Conservation (phyloP, 139 green algal genomes). For the Penium margaritaceum region DNA sequence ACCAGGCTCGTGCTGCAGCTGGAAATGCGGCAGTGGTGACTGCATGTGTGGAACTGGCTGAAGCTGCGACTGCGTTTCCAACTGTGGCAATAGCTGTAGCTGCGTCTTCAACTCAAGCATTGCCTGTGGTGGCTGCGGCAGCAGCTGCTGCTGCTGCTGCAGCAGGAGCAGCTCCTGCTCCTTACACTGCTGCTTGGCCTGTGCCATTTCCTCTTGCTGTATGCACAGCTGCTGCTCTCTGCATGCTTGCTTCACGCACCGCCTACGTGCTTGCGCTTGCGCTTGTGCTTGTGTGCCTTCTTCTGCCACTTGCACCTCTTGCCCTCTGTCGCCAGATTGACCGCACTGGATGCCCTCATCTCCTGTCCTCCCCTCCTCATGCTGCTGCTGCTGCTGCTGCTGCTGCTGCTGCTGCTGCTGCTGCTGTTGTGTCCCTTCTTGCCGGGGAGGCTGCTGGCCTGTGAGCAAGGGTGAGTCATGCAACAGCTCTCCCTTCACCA, state of each 20-base stretch:
- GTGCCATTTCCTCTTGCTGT: background rate
- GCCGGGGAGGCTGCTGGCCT: too few species aligned
- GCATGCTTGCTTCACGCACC: background rate
- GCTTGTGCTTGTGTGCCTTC: background rate
- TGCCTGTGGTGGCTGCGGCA: background rate
- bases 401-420: background rate
- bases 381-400: slow-evolving; percentile 1
- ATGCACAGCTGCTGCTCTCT: background rate
- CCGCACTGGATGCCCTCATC: background rate
- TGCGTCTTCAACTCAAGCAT: background rate
- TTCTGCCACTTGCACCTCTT: background rate
- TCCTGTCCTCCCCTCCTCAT: background rate
- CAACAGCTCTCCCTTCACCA: background rate
- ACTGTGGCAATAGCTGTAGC: background rate
- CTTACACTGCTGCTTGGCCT: background rate
- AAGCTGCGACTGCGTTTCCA: background rate
- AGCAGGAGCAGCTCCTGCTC: background rate
- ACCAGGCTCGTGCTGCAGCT: background rate
- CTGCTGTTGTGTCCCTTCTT: too few species aligned
- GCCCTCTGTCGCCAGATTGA: background rate
- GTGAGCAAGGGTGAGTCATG: background rate
- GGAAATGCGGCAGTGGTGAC: background rate
- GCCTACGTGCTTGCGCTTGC: background rate
- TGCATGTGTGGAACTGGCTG: background rate
- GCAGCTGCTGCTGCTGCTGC: background rate